Base-by-base conservation (phyloP, 2,329 filamentous ascomycete species). In the Xylariaceae sp. region DNA sequence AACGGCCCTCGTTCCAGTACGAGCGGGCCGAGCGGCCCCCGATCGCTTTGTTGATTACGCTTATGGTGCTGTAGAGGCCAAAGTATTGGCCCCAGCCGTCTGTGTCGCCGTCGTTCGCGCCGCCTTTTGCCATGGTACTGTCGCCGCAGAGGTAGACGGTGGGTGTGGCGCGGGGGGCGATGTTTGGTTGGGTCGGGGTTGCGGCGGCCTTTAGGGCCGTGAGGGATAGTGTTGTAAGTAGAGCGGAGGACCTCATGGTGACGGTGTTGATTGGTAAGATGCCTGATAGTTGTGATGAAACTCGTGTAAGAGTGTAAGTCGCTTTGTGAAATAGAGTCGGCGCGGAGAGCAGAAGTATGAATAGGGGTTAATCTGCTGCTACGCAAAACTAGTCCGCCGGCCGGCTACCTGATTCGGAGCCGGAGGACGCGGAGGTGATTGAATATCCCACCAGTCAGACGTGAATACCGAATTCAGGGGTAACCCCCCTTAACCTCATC, bases 61-160 rank as follows among this genome's bases (percentile, higher is more conserved):
- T 75, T 37, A 68, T 58, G 8, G 68, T 70, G 58, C 82, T 70
- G 48, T 77, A 81, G 60, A 79, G 76, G 39, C 73, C 71, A 45
- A 88, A 73, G 69, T 82, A 86, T 62, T 81, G 74, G 59, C 84
- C 86, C 84, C 85, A 88, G 60, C 84, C 83, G 81, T 68, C 60
- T 10, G 64, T 71, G 18, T 56, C 48, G 18, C 72, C 72, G 39
- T 72, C 73, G 34, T 71, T 74, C 15, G 74, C 75, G 4, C 75
- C 76, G 35, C 66, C 71, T 39, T 68, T 70, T 2, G 79, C 79
- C 80, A 82, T 84, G 4, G 81, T 83, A 6, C 78, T 81, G 67
- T 84, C 81, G 42, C 81, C 81, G 8, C 79, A 79, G 10, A 83
- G 70, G 59, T 80, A 82, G 34, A 82, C 70, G 0, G 75, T 81